These are phyloP conservation scores for Exserohilum rostratum DNA, from an alignment of 2,329 filamentous ascomycete genomes.

Conservation along the genomic window DNA sequence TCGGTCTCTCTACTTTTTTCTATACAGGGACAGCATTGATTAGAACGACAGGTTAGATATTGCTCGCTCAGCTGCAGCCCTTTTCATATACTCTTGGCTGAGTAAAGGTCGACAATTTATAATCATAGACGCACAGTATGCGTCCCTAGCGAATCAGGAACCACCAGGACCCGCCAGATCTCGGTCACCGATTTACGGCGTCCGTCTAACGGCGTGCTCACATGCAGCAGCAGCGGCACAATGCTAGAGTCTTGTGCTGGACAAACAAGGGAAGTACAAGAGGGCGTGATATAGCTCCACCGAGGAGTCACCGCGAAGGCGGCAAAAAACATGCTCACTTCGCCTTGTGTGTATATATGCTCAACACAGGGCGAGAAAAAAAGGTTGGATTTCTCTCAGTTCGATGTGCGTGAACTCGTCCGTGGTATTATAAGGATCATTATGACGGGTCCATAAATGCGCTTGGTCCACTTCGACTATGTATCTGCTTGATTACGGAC, in stretches of 20 bases:
- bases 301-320: neutral
- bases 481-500: neutral
- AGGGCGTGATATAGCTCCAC: neutral
- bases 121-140: conserved; percentile 1
- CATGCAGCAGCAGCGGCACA: neutral
- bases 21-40: neutral
- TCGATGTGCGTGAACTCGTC: neutral
- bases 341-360: neutral
- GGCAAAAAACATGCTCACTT: neutral
- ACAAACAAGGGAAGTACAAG: neutral
- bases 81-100: neutral
- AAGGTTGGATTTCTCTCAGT: neutral
- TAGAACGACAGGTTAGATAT: too few species aligned
- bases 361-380: neutral
- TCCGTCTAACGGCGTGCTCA: neutral
- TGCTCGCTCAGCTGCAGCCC: neutral
- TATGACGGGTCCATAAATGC: neutral
- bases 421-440: neutral
- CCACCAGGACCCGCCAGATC: conserved; percentile 1
- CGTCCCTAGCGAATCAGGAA: conserved; percentile 1
- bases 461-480: neutral
- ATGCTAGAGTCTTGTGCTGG: neutral
- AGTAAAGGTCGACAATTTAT: neutral
- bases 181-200: conserved; percentile 2
- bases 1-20: too few species aligned